Conservation (phyloP, 2,329 filamentous ascomycete genomes). For the Ilyonectria sp. region DNA sequence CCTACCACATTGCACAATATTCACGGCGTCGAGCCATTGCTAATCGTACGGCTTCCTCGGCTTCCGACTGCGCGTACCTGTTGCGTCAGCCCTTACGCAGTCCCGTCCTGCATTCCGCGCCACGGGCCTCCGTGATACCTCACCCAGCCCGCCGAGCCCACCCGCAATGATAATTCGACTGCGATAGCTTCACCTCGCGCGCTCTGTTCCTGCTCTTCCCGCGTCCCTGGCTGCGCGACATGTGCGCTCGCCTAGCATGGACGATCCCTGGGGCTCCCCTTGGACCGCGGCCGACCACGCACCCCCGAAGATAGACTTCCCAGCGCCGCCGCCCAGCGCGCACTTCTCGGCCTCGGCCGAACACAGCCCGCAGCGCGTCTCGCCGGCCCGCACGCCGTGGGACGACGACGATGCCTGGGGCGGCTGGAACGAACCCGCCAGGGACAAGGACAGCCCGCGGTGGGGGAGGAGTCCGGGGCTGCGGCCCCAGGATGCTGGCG, state of each 20-base stretch:
- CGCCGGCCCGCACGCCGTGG: constrained; percentile 49
- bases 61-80: neutral
- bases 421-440: constrained; percentile 53
- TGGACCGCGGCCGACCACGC: constrained; percentile 67
- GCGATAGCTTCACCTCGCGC: constrained; percentile 14
- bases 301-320: constrained; percentile 55
- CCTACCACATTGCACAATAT: neutral
- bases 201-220: neutral
- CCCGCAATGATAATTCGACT: constrained; percentile 42
- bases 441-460: constrained; percentile 43
- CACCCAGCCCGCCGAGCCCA: constrained; percentile 25
- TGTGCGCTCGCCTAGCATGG: constrained; percentile 63
- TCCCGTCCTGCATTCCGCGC: constrained; percentile 20
- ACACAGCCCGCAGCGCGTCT: constrained; percentile 41
- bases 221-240: constrained; percentile 48
- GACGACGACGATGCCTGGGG: constrained; percentile 55
- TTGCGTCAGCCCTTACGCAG: constrained; percentile 26
- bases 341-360: constrained; percentile 49
- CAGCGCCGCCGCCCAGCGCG: constrained; percentile 51
- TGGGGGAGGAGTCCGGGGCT: constrained; percentile 54
- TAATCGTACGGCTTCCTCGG: constrained; percentile 5
- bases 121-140: constrained; percentile 31
- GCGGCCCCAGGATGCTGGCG: constrained; percentile 43
- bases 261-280: constrained; percentile 76
- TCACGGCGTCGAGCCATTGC: neutral